Evolutionary conservation across 148 eudicot genomes (phyloP).

Genomic region (Euryodendron excelsum): DNA sequence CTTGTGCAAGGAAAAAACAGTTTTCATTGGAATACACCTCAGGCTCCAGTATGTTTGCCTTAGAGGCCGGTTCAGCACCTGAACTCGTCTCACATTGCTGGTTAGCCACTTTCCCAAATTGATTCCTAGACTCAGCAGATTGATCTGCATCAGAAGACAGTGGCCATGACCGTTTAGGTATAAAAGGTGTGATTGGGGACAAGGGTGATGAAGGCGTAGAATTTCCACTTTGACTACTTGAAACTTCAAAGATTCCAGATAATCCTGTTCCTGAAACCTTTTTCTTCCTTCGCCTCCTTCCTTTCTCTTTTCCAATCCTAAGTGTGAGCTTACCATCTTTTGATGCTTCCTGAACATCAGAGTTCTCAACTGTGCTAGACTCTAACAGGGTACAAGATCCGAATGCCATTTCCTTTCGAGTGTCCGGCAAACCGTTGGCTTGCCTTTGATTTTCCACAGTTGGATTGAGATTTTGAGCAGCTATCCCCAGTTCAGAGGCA

Average conservation of each 20-base stretch:
- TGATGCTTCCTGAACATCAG: conserved; percentile 28
- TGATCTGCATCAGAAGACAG: conserved; percentile 31
- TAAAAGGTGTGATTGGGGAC: conserved; percentile 48
- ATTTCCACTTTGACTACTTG: conserved; percentile 89
- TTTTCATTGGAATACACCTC: conserved; percentile 21
- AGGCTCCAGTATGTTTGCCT: conserved; percentile 16
- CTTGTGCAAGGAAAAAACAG: conserved; percentile 15
- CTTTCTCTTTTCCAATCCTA: conserved; percentile 63
- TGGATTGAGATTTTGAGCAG: conserved; percentile 17
- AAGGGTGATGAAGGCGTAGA: conserved; percentile 93
- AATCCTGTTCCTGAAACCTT: conserved; percentile 44
- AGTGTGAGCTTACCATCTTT: conserved; percentile 53
- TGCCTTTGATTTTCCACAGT: conserved; percentile 16
- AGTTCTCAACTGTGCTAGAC: conserved; percentile 24
- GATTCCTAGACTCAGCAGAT: conserved; percentile 21
- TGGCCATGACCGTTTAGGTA: conserved; percentile 40
- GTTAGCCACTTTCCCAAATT: conserved; percentile 17
- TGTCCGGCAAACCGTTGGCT: conserved; percentile 9
- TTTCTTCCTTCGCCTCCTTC: conserved; percentile 60
- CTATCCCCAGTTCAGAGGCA: conserved; percentile 12
- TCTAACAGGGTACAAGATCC: conserved; percentile 13
- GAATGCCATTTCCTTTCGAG: conserved; percentile 15
- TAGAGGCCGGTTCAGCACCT: conserved; percentile 19
- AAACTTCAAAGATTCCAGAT: conserved; percentile 56
- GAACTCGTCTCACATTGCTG: conserved; percentile 20